phyloP scores from a whole-genome alignment of 441 rosid species.

The Metrosideros polymorpha region DNA sequence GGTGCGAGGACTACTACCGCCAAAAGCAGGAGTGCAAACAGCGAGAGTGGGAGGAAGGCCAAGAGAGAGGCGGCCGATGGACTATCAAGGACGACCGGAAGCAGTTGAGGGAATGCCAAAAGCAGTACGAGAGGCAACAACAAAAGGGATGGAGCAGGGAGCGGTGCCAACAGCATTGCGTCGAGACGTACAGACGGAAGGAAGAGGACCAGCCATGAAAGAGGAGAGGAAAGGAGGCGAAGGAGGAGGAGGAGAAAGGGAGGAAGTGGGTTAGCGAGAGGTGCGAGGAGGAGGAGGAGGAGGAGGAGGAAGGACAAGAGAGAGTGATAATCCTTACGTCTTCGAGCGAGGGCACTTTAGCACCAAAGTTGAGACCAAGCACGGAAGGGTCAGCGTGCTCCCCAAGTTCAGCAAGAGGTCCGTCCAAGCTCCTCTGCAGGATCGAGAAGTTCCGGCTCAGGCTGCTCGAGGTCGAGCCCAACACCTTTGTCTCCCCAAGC shows the following conservation, averaged over 20 bases:
- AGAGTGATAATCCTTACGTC: constrained; percentile 32
- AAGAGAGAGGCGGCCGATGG: neutral
- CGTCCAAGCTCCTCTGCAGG: constrained; percentile 30
- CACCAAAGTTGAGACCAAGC: constrained; percentile 5
- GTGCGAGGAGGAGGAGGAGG: neutral
- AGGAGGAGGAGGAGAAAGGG: neutral
- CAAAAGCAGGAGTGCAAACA: constrained; percentile 10
- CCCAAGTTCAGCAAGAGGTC: constrained; percentile 30
- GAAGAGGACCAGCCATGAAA: neutral
- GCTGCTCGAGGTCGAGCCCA: constrained; percentile 25
- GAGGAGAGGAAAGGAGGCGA: neutral
- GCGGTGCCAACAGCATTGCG: constrained; percentile 20
- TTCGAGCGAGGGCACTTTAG: constrained; percentile 23
- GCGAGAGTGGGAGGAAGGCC: neutral
- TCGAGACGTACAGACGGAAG: neutral
- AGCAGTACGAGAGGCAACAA: constrained; percentile 12
- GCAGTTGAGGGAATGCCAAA: constrained; percentile 20
- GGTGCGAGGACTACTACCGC: constrained; percentile 22
- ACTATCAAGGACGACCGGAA: neutral
- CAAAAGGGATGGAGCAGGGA: constrained; percentile 11
- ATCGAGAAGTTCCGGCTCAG: constrained; percentile 27
- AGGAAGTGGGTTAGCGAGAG: neutral
- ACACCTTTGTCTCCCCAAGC: constrained; percentile 20
- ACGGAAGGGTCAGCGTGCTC: constrained; percentile 25
- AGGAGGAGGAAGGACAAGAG: neutral